Percentiles rank a stretch among this genome's conserved stretches.
These are phyloP conservation scores for Albifimbria verrucaria DNA, from an alignment of 2,329 filamentous ascomycete species.

Conservation along the genomic window DNA sequence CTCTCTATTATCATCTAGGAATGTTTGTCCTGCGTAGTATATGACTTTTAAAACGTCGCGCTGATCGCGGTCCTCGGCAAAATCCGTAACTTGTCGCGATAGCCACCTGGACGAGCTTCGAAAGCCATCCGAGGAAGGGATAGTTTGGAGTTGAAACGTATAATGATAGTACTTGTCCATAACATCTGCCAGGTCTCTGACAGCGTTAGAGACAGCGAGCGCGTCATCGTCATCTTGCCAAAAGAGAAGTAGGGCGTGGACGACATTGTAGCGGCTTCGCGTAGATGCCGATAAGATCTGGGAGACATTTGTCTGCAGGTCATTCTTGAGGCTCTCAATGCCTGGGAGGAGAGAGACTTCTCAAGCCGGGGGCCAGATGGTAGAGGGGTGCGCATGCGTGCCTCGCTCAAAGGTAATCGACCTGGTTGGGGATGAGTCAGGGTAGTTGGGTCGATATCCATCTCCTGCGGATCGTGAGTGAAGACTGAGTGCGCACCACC, in stretches of 20 bases:
- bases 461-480: slow-evolving; percentile 46
- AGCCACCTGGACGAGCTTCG: slow-evolving; percentile 53
- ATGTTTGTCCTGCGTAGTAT: slow-evolving; percentile 55
- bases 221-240: slow-evolving; percentile 54
- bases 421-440: slow-evolving; percentile 30
- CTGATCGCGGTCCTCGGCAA: slow-evolving; percentile 50
- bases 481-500: slow-evolving; percentile 35
- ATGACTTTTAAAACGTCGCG: slow-evolving; percentile 57
- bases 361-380: slow-evolving; percentile 55
- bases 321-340: slow-evolving; percentile 48
- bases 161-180: slow-evolving; percentile 53
- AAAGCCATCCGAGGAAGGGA: slow-evolving; percentile 46
- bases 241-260: slow-evolving; percentile 49
- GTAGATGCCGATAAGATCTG: slow-evolving; percentile 47
- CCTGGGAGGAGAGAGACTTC: slow-evolving; percentile 47
- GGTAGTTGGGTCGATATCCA: slow-evolving; percentile 48
- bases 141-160: slow-evolving; percentile 43
- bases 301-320: slow-evolving; percentile 49
- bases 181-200: slow-evolving; percentile 47
- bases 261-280: slow-evolving; percentile 51
- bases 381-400: slow-evolving; percentile 52
- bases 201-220: slow-evolving; percentile 33
- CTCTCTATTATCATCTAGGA: slow-evolving; percentile 51
- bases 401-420: slow-evolving; percentile 40
- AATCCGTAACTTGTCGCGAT: slow-evolving; percentile 47